Evolutionary conservation across 2,329 filamentous ascomycete species (phyloP), one percentile per base, ranked within the genome.

Genomic region (Aspergillus unguis): DNA sequence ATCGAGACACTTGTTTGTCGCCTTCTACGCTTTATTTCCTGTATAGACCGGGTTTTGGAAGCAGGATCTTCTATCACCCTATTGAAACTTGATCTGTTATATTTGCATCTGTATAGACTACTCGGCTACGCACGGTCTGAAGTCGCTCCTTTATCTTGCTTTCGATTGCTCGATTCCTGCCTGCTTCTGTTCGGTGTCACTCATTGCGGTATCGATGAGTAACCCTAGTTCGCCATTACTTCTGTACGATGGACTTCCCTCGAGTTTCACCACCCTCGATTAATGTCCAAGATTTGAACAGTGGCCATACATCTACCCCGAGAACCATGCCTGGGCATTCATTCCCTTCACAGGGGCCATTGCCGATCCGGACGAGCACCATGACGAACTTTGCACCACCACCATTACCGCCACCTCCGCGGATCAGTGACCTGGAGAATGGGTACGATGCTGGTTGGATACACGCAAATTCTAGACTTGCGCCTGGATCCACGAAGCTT

Each of bases 341-440:
- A 55, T 67, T 68, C 45, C 64, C 73, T 43, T 69, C 75, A 38
- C 74, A 75, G 56, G 77, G 77, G 57, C 80, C 82, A 59, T 83
- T 87, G 82, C 75, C 83, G 55, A 86, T 88, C 65, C 83, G 82
- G 45, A 77, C 80, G 64, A 75, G 78, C 54, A 76, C 79, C 63
- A 65, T 63, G 48, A 67, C 72, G 53, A 65, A 71, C 45, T 65
- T 68, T 40, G 75, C 77, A 46, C 85, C 85, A 53, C 85, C 85
- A 58, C 83, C 84, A 45, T 75, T 87, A 62, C 85, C 85, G 61
- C 85, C 85, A 61, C 85, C 85, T 53, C 81, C 84, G 48, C 77
- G 76, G 65, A 79, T 86, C 54, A 75, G 77, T 59, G 80, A 83
- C 55, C 71, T 83, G 58, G 73, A 76, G 60, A 68, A 76, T 57